A percentile compares a stretch with the other conserved stretches of the same genome.
Evolutionary conservation across 78 protist genomes (phyloP).

Genomic region (Dictyostelium citrinum): DNA sequence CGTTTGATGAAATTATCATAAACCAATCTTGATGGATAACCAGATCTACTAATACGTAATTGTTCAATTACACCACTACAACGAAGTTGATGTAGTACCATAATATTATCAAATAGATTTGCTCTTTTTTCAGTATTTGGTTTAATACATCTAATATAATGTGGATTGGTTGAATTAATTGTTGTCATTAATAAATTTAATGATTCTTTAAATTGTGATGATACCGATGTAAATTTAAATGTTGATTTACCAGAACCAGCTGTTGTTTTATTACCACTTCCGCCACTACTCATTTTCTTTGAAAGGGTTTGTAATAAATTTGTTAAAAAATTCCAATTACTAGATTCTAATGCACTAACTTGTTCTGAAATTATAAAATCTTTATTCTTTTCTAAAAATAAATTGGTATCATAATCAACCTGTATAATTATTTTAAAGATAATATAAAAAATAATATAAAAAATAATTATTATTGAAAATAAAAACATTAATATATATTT

Average conservation of each 20-base stretch:
- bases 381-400: slow-evolving; percentile 91
- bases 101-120: slow-evolving; percentile 20
- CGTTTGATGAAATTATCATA: slow-evolving; percentile 59
- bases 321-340: slow-evolving; percentile 19
- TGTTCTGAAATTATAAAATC: slow-evolving; percentile 86
- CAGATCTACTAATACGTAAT: slow-evolving; percentile 70
- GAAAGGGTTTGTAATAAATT: neutral
- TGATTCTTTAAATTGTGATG: slow-evolving; percentile 74
- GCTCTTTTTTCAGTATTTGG: slow-evolving; percentile 89
- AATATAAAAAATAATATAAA: neutral
- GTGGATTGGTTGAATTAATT: slow-evolving; percentile 87
- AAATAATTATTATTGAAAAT: neutral
- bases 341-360: slow-evolving; percentile 18
- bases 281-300: neutral
- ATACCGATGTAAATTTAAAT: slow-evolving; percentile 52
- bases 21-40: slow-evolving; percentile 64
- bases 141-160: slow-evolving; percentile 93
- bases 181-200: slow-evolving; percentile 73
- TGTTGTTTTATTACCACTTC: neutral
- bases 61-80: slow-evolving; percentile 83
- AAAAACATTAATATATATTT: neutral
- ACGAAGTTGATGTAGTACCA: slow-evolving; percentile 74
- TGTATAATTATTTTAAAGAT: neutral
- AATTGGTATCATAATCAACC: slow-evolving; percentile 79
- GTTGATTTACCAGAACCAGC: neutral